Base-by-base conservation (phyloP, 495 filamentous ascomycete genomes). In the Trichoderma erinaceum region DNA sequence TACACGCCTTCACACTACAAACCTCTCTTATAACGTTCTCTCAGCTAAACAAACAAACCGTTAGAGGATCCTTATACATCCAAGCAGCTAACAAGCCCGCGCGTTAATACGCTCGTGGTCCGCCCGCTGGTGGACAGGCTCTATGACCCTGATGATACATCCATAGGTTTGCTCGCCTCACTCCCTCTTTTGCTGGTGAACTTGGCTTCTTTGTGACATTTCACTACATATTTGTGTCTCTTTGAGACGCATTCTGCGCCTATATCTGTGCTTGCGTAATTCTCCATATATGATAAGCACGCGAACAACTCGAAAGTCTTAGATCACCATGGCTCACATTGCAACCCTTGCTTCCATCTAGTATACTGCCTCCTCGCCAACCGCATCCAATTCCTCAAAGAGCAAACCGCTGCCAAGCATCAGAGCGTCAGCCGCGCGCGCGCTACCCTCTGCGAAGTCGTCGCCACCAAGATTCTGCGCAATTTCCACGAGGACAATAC, bases 341-440 rank as follows among this genome's bases (percentile, higher is more conserved):
- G 10, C 10, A n/a, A 13, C 0, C 35, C 4, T 38, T 38, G 35
- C 8, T 38, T 38, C 35, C 35, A 11, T 27, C 5, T 70, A 79
- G 85, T 88, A 11, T 89, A 88, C 73, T 87, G 85, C 72, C 81
- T 89, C 11, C 80, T 89, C 41, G 86, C 87, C 64, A 89, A 89
- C 72, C 78, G 85, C 13, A 76, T 84, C 15, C 85, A 89, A 67
- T 89, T 89, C 75, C 80, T 86, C 27, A 80, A 83, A 23, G 84
- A 87, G 63, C 86, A 86, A 66, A 76, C 77, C 18, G 80, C 86
- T 68, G 75, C 83, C 29, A 83, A 87, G 66, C 82, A 85, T 70
- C 84, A 87, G 73, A 85, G 82, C 21, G 83, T 89, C 67, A 85
- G 86, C 70, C 76, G 81, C 27, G 85, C 86, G 4, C 81, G 87